Evolutionary conservation across 2,329 filamentous ascomycete species (phyloP), one percentile per base, ranked within the genome.

Genomic region (Phyllosticta paracitricarpa): DNA sequence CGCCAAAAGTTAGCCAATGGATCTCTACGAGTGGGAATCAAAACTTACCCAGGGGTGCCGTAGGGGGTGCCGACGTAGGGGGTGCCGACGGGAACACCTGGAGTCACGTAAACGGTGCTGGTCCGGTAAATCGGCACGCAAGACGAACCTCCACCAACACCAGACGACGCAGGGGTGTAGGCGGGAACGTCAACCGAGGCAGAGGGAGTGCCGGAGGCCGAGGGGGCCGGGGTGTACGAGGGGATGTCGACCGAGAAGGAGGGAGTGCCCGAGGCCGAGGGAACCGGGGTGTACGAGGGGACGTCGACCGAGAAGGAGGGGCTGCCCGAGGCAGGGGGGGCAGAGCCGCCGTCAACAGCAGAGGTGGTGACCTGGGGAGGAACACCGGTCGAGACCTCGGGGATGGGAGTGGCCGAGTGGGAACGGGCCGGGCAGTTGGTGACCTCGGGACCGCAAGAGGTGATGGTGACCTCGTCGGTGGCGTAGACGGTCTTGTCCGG

Each of bases 251-350:
- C 28, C 28, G 28, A 30, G 28, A 30, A 24, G 10, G 88, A 79
- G 53, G 51, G 80, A 79, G 2, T 78, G 25, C 88, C 77, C 22
- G 76, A 71, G 52, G 81, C 77, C 68, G 66, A 66, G 89, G 3
- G 61, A 22, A 22, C 19, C 19, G 19, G 19, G 26, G 30, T 25
- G 22, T 30, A 25, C 7, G 25, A 14, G 33, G 33, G 33, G 33
- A 17, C 56, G 33, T 28, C 48, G 52, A 28, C 56, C 35, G 56
- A 52, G 56, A 25, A 24, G 10, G 88, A 79, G 53, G 51, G 80
- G 79, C 2, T 78, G 25, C 88, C 77, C 22, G 76, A 71, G 52
- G 81, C 77, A 68, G 66, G 66, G 89, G 3, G 61, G 33, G 19
- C 22, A 54, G 51, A 48, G 52, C 14, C 28, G 22, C 22, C 52